Conservation (phyloP, 371 early-diverging fungal genomes). For the Blastocladiella emersonii region DNA sequence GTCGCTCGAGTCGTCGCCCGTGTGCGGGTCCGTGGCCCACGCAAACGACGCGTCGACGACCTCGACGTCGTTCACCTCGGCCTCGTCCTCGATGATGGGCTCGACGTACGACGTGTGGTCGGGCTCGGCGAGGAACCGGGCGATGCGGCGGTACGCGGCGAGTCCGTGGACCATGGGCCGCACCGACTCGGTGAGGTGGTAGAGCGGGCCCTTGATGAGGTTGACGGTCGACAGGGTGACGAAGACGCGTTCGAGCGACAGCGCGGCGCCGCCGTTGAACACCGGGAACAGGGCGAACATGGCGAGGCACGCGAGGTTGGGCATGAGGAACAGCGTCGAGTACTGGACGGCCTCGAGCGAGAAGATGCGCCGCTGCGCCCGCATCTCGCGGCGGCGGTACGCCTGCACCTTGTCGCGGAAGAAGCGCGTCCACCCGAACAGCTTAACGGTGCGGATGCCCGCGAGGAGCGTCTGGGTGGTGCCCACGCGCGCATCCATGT, state of each 20-base stretch:
- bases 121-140: constrained; percentile 54
- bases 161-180: constrained; percentile 50
- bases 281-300: constrained; percentile 70
- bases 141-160: constrained; percentile 66
- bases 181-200: neutral
- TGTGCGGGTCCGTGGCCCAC: neutral
- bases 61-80: neutral
- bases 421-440: constrained; percentile 35
- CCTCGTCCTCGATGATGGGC: neutral
- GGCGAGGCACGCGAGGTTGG: constrained; percentile 70
- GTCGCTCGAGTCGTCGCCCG: no score
- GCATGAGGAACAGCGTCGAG: constrained; percentile 55
- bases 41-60: neutral
- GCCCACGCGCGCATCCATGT: constrained; percentile 47
- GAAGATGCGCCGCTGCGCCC: neutral
- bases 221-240: constrained; percentile 42
- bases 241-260: constrained; percentile 70
- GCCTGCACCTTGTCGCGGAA: neutral
- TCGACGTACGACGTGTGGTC: constrained; percentile 41
- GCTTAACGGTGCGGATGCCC: constrained; percentile 84
- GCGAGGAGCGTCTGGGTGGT: constrained; percentile 36
- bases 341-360: constrained; percentile 40
- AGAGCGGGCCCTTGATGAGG: neutral
- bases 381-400: neutral
- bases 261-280: constrained; percentile 32